Evolutionary conservation across 306 rosid species (phyloP), one percentile per base, ranked within the genome.

Genomic region (Pterocarpus macrocarpus): DNA sequence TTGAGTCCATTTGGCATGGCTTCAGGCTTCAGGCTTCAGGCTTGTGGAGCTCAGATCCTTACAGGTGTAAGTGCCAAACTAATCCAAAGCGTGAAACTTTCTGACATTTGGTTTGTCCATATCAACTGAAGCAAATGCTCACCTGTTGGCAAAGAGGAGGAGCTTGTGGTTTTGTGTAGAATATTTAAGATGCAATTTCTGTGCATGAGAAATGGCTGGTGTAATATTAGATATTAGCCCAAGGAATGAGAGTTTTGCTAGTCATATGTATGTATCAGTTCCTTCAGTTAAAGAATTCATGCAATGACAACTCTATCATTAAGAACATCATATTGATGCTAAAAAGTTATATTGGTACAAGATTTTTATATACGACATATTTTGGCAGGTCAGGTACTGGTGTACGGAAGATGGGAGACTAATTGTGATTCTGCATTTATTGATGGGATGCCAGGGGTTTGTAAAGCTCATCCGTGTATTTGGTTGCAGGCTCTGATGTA

Each of bases 401-500:
- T 79, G 88, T 85, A 83, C 88, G 84, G 91, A 80, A 86, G 78
- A 73, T 79, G 88, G 81, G 76, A 71, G 58, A 70, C 81, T 53
- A 44, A 75, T 59, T 66, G 63, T 77, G 88, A 71, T 61, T 74
- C 80, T 67, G 63, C 78, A 81, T 86, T 87, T 73, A 45, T 79
- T 79, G 74, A 65, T 65, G 75, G 55, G 79, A 84, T 68, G 69
- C 50, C 72, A 49, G 47, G 80, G 78, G 82, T 75, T 84, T 85
- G 38, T 78, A 34, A 65, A 59, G 69, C 61, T 68, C 71, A 73
- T 68, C n/a, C 79, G 64, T 79, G 72, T 83, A 66, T 17, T 32
- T 72, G 55, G 30, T 75, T 64, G 86, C 68, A 41, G 82, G 87
- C 83, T 81, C 88, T 41, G 75, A 63, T 82, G 86, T 81, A 65